Percentiles rank a stretch among this genome's conserved stretches.
phyloP scores from a whole-genome alignment of 805 yeast genomes.

The Hanseniaspora pseudoguilliermondii region DNA sequence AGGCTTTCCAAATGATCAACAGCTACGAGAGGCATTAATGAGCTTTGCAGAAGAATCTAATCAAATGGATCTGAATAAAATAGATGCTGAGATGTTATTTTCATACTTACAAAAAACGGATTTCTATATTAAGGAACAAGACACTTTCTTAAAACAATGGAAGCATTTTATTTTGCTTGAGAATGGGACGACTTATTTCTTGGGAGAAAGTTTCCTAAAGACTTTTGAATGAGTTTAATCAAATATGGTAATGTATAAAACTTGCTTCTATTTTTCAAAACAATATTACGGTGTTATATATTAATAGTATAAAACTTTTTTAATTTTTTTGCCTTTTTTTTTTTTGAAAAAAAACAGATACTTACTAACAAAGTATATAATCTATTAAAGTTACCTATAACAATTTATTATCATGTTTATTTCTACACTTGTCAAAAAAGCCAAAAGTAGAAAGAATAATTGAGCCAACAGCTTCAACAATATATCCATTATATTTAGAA shows the following conservation, averaged over 20 bases:
- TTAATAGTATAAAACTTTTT: not conserved
- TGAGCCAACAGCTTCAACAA: not conserved
- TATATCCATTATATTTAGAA: slow-evolving; percentile 27
- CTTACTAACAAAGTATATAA: not conserved
- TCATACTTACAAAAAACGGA: slow-evolving; percentile 38
- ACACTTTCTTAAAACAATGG: slow-evolving; percentile 31
- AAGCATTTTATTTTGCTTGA: slow-evolving; percentile 44
- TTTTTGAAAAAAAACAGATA: not conserved
- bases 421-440: not conserved
- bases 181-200: slow-evolving; percentile 43
- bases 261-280: not conserved
- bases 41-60: slow-evolving; percentile 31
- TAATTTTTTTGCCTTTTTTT: not conserved
- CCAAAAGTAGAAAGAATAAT: too few species aligned
- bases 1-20: slow-evolving; percentile 39
- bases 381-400: not conserved
- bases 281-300: not conserved
- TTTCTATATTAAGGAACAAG: slow-evolving; percentile 29
- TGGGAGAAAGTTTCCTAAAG: slow-evolving; percentile 51
- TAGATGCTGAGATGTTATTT: slow-evolving; percentile 39
- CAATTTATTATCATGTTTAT: slow-evolving; percentile 4
- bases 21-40: slow-evolving; percentile 46
- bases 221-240: slow-evolving; percentile 27
- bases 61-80: slow-evolving; percentile 27
- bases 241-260: too few species aligned